Base-by-base conservation (phyloP, 495 filamentous ascomycete genomes). In the Lineolata rhizophorae region DNA sequence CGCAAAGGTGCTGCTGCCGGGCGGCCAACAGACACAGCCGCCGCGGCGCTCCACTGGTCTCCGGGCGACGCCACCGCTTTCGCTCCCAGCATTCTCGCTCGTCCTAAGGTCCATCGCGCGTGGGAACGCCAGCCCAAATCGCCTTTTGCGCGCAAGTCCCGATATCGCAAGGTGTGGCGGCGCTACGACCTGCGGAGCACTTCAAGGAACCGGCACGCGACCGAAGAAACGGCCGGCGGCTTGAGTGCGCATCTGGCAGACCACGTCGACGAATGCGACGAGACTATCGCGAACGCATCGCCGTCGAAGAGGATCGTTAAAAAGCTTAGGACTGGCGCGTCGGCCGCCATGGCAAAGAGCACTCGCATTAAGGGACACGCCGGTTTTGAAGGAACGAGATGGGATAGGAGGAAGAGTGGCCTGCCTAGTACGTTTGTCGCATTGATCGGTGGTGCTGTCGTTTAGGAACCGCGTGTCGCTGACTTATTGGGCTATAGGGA, bases 131-230 rank as follows among this genome's bases (percentile, higher is more conserved):
- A 43, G 33, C 38, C 45, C 4, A 18, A 39, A 26, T 34, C 38
- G 9, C 49, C 44, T 13, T 38, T 40, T 17, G 34, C 39, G 16
- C 32, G 40, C 20, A 31, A 43, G 8, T 30, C 41, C 1, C 39
- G 42, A 11, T 32, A 43, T 3, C 41, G 45, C 19, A 52, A 54
- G 36, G 38, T 56, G n/a, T 56, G 48, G 47, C 50, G 47, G 20
- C 37, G 51, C 31, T 41, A 47, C 28, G 35, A 35, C 26, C 34
- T 40, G 12, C 38, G 41, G 20, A 39, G 37, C 12, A 32, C 31
- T 13, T 10, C 36, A 27, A 12, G 22, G 22, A 12, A 8, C 8
- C 12, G 22, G 22, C 22, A n/a, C n/a, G n/a, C n/a, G n/a, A n/a
- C n/a, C n/a, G n/a, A n/a, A n/a, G n/a, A n/a, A n/a, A n/a, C n/a